Base-by-base conservation (phyloP, 192 early-diverging fungal species). In the Coemansia erecta region DNA sequence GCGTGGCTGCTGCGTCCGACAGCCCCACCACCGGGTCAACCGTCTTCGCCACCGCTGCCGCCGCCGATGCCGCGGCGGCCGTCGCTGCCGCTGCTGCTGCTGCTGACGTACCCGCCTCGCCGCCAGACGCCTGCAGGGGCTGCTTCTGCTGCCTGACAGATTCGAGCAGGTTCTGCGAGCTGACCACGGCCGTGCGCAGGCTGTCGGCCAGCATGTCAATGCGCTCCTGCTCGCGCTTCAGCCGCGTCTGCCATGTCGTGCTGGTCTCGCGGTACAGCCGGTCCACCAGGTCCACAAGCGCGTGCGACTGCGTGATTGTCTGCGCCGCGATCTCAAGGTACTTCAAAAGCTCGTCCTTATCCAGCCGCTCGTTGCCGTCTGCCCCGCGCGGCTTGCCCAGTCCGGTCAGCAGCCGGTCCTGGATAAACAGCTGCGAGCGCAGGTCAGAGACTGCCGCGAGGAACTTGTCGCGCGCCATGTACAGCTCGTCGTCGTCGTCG, bases 401-500 rank as follows among this genome's bases (percentile, higher is more conserved):
- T 8, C 74, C 77, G 1, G 83, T 81, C 7, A 84, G 60, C 59
- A 87, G 59, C 13, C 84, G 81, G 12, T 81, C 73, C 31, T 87
- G 86, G 49, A 86, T 77, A 52, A 83, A 76, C 22, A 85, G 62
- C 64, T 89, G 87, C 12, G 84, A 72, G 39, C 81, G 74, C 14
- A 85, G 49, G 23, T 84, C 83, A 23, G 83, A 75, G 8, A 84
- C 60, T 23, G 68, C 73, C 3, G 65, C 53, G 44, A 75, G 73
- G n/a, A 78, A 77, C 26, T 82, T 63, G 37, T 68, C 73, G 54
- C 83, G 73, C 1, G 82, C 67, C 18, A 79, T 48, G 48, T 70
- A 70, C 35, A 73, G 65, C 49, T 66, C 63, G 31, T 72, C 35
- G 35, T 72, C 35, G 35, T 37, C 72, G 63, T 77, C 66, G 55